Percentiles rank a stretch among this genome's conserved stretches.
phyloP scores from a whole-genome alignment of 2,329 filamentous ascomycete species.

The Lachnellula cervina region DNA sequence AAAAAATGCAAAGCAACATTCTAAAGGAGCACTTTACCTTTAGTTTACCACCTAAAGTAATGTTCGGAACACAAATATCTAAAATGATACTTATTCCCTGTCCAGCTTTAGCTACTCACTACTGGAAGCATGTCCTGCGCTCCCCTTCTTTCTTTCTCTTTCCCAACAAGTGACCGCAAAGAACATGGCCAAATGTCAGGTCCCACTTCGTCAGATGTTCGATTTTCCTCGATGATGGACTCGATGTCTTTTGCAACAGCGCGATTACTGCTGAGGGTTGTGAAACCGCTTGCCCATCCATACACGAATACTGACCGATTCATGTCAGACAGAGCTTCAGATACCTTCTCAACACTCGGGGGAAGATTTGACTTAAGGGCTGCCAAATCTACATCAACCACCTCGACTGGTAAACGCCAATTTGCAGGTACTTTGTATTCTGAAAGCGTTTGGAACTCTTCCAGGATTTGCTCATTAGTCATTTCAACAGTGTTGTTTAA shows the following conservation, averaged over 20 bases:
- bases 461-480: constrained; percentile 24
- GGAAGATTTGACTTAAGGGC: constrained; percentile 39
- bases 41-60: too few relatives aligned
- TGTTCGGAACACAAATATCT: too few relatives aligned
- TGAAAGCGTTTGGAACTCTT: constrained; percentile 42
- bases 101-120: too few relatives aligned
- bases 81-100: too few relatives aligned
- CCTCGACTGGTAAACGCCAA: constrained; percentile 54
- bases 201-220: constrained; percentile 44
- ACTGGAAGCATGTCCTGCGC: neutral
- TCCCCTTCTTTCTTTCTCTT: constrained; percentile 44
- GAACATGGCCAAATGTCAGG: constrained; percentile 62
- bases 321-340: constrained; percentile 48
- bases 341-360: constrained; percentile 38
- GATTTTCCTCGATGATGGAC: constrained; percentile 47
- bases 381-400: constrained; percentile 43
- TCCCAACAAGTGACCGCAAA: constrained; percentile 62
- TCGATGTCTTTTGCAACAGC: constrained; percentile 60
- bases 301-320: constrained; percentile 66
- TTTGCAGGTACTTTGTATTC: constrained; percentile 47
- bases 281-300: constrained; percentile 55
- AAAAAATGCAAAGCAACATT: too few relatives aligned
- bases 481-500: constrained; percentile 20
- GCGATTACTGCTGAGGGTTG: constrained; percentile 63
- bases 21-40: too few relatives aligned